Percentiles rank a stretch among this genome's conserved stretches.
phyloP scores from a whole-genome alignment of 2,329 filamentous ascomycete genomes.

The Sporothrix variecibatus region DNA sequence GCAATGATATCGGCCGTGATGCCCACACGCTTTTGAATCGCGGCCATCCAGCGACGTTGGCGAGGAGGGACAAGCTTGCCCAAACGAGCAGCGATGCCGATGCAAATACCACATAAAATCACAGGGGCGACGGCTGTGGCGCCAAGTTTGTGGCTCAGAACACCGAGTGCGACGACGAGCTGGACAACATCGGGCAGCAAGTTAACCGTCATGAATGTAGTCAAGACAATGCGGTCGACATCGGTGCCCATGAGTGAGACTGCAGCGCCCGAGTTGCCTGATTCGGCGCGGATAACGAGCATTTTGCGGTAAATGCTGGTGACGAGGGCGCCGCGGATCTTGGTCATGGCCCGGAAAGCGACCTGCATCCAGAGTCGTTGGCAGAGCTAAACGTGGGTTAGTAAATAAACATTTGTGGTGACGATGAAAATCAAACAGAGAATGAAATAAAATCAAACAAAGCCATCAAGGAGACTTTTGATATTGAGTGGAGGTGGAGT shows the following conservation, averaged over 20 bases:
- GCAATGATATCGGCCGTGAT: conserved; percentile 50
- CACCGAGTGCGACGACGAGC: conserved; percentile 21
- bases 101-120: conserved; percentile 16
- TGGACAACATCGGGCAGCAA: conserved; percentile 21
- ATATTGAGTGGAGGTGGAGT: no score
- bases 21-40: conserved; percentile 51
- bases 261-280: conserved; percentile 23
- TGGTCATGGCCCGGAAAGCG: conserved; percentile 26
- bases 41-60: conserved; percentile 46
- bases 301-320: conserved; percentile 28
- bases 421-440: background rate
- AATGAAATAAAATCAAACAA: background rate
- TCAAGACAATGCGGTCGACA: conserved; percentile 27
- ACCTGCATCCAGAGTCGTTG: conserved; percentile 27
- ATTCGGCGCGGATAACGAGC: conserved; percentile 26
- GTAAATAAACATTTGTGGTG: background rate
- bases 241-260: conserved; percentile 29
- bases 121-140: conserved; percentile 22
- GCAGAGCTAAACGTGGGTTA: background rate
- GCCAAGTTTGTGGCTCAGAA: conserved; percentile 25
- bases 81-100: conserved; percentile 5
- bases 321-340: conserved; percentile 25
- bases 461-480: background rate
- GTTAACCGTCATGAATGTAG: conserved; percentile 25
- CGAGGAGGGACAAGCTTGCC: conserved; percentile 20